Evolutionary conservation across 176 grass and related monocot genomes (phyloP), one percentile per base, ranked within the genome.

Genomic region (Eleusine indica): DNA sequence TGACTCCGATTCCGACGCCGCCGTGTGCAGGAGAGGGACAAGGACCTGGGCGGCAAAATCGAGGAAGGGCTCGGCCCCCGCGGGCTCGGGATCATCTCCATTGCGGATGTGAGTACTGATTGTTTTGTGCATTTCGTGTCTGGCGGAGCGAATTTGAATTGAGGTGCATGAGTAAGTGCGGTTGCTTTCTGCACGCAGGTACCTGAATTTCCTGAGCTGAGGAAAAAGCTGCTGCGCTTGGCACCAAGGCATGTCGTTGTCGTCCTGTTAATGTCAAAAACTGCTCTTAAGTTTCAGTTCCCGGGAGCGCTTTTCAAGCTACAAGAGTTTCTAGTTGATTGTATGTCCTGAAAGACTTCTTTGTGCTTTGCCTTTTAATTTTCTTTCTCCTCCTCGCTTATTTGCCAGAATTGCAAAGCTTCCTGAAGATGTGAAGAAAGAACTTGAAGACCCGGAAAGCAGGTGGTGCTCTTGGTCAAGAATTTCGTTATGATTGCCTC

Each of bases 11-110:
- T 3, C 51, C 69, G 56, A 9, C 35, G 68, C 66, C 35, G 68
- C 66, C 44, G 74, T 63, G 7, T 42, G 79, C 89, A 98, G 96
- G 93, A 95, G 79, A 90, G 78, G 88, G 68, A 68, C 4, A 93
- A 52, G 83, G 91, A 98, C 85, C 84, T 98, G 65, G 54, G 89
- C 58, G 64, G 10, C 39, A 88, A 85, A 80, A 98, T 98, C 42
- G 93, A 98, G 81, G 93, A 98, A 91, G 96, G 96, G 43, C 85
- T 98, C 35, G 91, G 96, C 3, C 93, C 96, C 58, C 60, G 80
- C 51, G 96, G 93, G 16, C 86, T 95, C 21, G 96, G 96, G n/a
- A 95, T 98, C 76, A 83, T 98, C 82, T 90, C 93, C 65, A 81
- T 98, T 83, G 83, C 96, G 40, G 82, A 89, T 86, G 96, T 98